A percentile compares a stretch with the other conserved stretches of the same genome.
phyloP scores from a whole-genome alignment of 1,284 basidiomycete species.

The Ceratobasidium sp. region DNA sequence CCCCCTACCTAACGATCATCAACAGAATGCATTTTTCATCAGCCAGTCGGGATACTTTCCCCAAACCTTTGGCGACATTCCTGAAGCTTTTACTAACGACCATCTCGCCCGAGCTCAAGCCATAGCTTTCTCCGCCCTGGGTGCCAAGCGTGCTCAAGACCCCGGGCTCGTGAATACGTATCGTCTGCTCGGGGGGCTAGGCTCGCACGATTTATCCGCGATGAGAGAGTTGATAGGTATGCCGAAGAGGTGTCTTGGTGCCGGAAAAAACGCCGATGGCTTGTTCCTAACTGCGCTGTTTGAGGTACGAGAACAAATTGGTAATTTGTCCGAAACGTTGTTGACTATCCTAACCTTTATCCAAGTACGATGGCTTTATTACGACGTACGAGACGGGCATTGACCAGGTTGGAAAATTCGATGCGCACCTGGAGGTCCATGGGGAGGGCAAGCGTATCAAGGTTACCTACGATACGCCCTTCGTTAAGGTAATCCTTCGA shows the following conservation, averaged over 20 bases:
- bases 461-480: conserved; percentile 57
- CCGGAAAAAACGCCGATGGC: conserved; percentile 9
- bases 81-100: conserved; percentile 50
- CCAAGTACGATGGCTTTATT: conserved; percentile 48
- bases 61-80: conserved; percentile 53
- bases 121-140: conserved; percentile 46
- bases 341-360: conserved; percentile 27
- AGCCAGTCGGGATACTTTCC: conserved; percentile 55
- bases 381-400: conserved; percentile 54
- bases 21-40: conserved; percentile 56
- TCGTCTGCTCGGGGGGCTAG: conserved; percentile 51
- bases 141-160: conserved; percentile 45
- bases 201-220: conserved; percentile 53
- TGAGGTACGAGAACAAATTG: conserved; percentile 50
- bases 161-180: conserved; percentile 49
- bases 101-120: neutral
- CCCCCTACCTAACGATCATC: neutral
- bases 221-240: conserved; percentile 56
- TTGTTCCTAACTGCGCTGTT: conserved; percentile 52
- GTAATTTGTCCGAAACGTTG: neutral
- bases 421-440: conserved; percentile 59
- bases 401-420: conserved; percentile 57
- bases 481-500: conserved; percentile 25
- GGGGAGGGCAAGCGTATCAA: conserved; percentile 56
- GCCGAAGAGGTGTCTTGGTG: conserved; percentile 50